Base-by-base conservation (phyloP, 257 asterid genomes). In the Jasminum sambac region DNA sequence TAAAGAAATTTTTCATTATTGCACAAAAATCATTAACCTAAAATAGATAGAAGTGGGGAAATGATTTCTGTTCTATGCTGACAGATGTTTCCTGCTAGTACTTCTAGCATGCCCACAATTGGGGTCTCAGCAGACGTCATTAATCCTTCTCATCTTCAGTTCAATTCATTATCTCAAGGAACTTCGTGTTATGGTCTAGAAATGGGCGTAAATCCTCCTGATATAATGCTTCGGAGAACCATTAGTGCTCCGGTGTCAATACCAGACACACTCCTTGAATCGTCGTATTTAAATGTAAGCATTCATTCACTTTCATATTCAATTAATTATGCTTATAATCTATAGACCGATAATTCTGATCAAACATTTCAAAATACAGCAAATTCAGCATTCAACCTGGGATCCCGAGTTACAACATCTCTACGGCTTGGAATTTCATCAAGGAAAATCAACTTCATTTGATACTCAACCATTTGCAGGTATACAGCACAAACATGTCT, bases 391-490 rank as follows among this genome's bases (percentile, higher is more conserved):
- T 21, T 64, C 84, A 40, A 64, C 88, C 66, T 90, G 96, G 96
- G 90, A 88, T 68, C 74, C 88, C 37, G 96, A 92, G 38, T 25
- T 88, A 48, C 92, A 87, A 48, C 84, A 82, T 75, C 75, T 87
- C 39, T 87, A 81, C 66, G 75, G 67, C 41, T 64, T 84, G 87
- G 95, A 92, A 59, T 86, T 80, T 69, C 89, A 84, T 70, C 90
- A 84, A 81, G 92, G 86, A 77, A 79, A 87, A 84, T 72, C 87
- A 69, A 23, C 81, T 19, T 57, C 88, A 65, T 88, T 85, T 66
- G 78, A 71, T 73, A 70, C 90, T 69, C 93, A 84, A 77, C 85
- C 90, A 67, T 79, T 80, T 75, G 60, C 92, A 81, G 96, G 92
- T 92, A 79, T 69, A 59, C 41, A 67, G 26, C 68, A 30, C 34